Conservation (phyloP, 176 grass and related monocot genomes). For the Oryza punctata region DNA sequence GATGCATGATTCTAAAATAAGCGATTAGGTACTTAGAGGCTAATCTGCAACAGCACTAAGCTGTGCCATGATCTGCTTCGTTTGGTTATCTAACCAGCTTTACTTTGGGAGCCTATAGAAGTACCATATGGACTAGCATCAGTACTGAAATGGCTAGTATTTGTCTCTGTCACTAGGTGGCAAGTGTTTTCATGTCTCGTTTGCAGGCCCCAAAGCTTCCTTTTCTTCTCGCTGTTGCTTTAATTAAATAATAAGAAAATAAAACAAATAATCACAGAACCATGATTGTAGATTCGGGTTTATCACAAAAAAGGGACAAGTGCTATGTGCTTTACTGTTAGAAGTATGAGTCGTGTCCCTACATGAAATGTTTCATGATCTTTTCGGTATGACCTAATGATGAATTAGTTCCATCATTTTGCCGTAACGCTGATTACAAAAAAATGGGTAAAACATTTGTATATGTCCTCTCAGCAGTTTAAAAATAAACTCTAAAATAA, state of each 20-base stretch:
- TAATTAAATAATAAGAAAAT: slow-evolving; percentile 33
- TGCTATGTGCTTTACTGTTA: slow-evolving; percentile 18
- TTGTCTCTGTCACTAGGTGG: slow-evolving; percentile 17
- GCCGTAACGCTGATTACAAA: no score
- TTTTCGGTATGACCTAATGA: background rate
- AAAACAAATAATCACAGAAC: background rate
- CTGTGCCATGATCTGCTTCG: background rate
- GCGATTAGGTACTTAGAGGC: background rate
- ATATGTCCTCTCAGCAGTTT: no score
- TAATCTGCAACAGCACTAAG: background rate
- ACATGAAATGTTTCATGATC: background rate
- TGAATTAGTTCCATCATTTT: no score
- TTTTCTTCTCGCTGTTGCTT: slow-evolving; percentile 3
- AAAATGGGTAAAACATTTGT: no score
- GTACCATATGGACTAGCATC: background rate
- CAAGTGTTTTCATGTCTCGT: slow-evolving; percentile 15
- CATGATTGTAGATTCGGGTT: slow-evolving; percentile 36
- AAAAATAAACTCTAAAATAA: no score
- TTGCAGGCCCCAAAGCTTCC: slow-evolving; percentile 15
- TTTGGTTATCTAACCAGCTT: background rate
- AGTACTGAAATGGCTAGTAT: slow-evolving; percentile 1
- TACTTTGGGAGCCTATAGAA: background rate
- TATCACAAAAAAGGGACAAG: background rate
- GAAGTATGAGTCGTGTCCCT: background rate
- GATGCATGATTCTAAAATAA: background rate